These are phyloP conservation scores for Primulina tabacum DNA, from an alignment of 257 asterid species.

Conservation along the genomic window DNA sequence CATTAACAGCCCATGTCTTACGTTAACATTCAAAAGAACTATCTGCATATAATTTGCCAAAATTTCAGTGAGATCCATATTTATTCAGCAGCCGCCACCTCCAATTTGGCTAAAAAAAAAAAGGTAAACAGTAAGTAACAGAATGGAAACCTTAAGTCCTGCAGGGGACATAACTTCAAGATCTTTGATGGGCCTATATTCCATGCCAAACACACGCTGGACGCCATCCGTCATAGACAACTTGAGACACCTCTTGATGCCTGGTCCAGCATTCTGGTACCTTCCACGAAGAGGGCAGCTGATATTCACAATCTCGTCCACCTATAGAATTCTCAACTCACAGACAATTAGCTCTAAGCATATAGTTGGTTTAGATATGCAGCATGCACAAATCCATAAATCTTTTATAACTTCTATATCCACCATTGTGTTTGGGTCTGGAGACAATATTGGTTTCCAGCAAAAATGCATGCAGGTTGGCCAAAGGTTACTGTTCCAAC, in stretches of 20 bases:
- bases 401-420: background rate
- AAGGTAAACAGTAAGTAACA: slow-evolving; percentile 18
- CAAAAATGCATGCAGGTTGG: background rate
- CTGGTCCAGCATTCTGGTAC: slow-evolving; percentile 71
- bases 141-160: slow-evolving; percentile 68
- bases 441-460: slow-evolving; percentile 2
- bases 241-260: slow-evolving; percentile 87
- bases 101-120: slow-evolving; percentile 18
- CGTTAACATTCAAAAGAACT: slow-evolving; percentile 67
- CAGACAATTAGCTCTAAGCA: slow-evolving; percentile 17
- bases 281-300: slow-evolving; percentile 76
- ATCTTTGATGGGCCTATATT: slow-evolving; percentile 82
- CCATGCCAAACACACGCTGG: slow-evolving; percentile 93
- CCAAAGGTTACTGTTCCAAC: background rate
- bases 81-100: slow-evolving; percentile 12
- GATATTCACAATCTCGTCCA: slow-evolving; percentile 89
- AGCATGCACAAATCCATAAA: background rate
- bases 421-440: background rate
- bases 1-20: slow-evolving; percentile 84
- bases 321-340: slow-evolving; percentile 42
- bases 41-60: slow-evolving; percentile 41
- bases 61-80: background rate
- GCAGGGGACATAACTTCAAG: slow-evolving; percentile 71
- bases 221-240: slow-evolving; percentile 93
- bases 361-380: slow-evolving; percentile 13